phyloP scores from a whole-genome alignment of 768 basidiomycete species.

The Strobilomyces echinocephalus region DNA sequence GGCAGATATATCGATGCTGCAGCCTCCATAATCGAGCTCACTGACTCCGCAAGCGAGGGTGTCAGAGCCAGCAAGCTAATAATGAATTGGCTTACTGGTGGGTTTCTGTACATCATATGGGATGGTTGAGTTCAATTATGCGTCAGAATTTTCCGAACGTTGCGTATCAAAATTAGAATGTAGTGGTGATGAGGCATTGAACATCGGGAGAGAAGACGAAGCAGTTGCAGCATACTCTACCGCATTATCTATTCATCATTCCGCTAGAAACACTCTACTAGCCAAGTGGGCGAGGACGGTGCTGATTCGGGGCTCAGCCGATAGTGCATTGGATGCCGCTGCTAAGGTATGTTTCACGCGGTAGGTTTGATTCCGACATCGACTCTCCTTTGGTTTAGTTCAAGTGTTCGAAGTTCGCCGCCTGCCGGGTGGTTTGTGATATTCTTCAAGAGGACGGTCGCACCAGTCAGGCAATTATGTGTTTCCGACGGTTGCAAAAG shows the following conservation, averaged over 20 bases:
- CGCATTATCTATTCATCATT: background rate
- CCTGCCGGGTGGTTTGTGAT: background rate
- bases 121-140: background rate
- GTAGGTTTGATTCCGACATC: background rate
- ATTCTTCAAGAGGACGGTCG: background rate
- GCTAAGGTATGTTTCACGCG: background rate
- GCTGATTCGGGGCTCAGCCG: background rate
- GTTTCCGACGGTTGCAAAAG: background rate
- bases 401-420: background rate
- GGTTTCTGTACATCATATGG: background rate
- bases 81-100: constrained; percentile 1
- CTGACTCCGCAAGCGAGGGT: background rate
- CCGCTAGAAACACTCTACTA: background rate
- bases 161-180: background rate
- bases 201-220: background rate
- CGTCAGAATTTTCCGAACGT: background rate
- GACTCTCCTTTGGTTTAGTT: background rate
- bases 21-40: background rate
- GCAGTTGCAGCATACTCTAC: background rate
- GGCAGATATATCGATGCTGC: background rate
- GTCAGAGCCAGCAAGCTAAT: background rate
- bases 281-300: too few species aligned
- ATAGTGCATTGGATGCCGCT: background rate
- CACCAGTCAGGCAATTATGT: background rate
- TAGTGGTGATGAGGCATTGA: background rate